phyloP scores from a whole-genome alignment of 2,329 filamentous ascomycete species.

The Colletotrichum gloeosporioides region DNA sequence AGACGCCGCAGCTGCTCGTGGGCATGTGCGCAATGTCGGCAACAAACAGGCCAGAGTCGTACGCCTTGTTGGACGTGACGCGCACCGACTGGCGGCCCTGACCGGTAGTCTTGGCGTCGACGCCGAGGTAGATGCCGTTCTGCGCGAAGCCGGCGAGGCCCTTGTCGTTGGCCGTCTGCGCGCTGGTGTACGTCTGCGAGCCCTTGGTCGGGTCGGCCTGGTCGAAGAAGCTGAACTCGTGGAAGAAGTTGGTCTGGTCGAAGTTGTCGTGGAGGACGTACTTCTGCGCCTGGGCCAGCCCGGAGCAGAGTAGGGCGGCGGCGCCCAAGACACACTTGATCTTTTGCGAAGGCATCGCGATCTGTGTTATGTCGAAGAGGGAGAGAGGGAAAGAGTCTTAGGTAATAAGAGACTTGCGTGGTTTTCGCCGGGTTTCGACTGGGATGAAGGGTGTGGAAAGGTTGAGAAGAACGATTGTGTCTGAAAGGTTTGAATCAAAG shows the following conservation, averaged over 20 bases:
- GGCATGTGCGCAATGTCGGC: constrained; percentile 81
- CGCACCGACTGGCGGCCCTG: constrained; percentile 74
- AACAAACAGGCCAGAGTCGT: constrained; percentile 73
- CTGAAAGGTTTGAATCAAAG: constrained; percentile 13
- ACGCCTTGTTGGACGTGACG: constrained; percentile 69
- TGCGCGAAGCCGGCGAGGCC: constrained; percentile 64
- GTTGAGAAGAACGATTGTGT: background rate
- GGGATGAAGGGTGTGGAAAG: background rate
- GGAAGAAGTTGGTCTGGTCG: constrained; percentile 61
- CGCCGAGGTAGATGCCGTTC: constrained; percentile 69
- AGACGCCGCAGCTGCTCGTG: constrained; percentile 71
- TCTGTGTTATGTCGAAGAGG: background rate
- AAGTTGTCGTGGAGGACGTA: constrained; percentile 56
- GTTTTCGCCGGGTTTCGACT: background rate
- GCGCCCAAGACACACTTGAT: constrained; percentile 9
- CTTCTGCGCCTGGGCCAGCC: constrained; percentile 28
- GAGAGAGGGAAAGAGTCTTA: background rate
- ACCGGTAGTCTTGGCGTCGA: constrained; percentile 65
- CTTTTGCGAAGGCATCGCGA: constrained; percentile 12
- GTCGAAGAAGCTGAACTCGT: constrained; percentile 60
- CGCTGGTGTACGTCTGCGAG: constrained; percentile 73
- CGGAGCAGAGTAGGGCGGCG: constrained; percentile 5
- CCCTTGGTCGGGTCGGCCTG: constrained; percentile 74
- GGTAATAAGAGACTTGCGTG: background rate
- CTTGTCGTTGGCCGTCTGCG: constrained; percentile 59